Percentiles rank a stretch among this genome's conserved stretches.
Conservation (phyloP, 768 basidiomycete species). For the Chalciporus pseudorubinellus region DNA sequence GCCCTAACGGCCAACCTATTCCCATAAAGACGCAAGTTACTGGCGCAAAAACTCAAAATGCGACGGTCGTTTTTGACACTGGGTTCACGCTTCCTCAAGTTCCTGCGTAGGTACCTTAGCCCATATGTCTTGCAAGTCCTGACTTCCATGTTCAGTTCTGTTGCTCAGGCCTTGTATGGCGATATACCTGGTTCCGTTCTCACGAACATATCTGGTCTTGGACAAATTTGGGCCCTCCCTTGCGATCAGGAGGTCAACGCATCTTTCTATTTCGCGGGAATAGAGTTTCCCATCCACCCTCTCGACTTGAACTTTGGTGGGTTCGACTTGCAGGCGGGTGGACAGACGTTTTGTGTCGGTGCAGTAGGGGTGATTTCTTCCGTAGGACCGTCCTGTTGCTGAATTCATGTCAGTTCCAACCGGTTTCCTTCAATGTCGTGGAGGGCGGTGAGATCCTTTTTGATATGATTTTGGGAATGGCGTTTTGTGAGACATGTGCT, state of each 20-base stretch:
- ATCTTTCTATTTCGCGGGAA: constrained; percentile 60
- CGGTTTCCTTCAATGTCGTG: constrained; percentile 50
- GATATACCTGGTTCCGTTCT: constrained; percentile 52
- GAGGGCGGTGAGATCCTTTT: constrained; percentile 26
- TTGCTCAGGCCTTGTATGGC: constrained; percentile 63
- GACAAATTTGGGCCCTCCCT: constrained; percentile 58
- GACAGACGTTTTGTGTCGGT: constrained; percentile 37
- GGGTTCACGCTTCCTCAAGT: constrained; percentile 70
- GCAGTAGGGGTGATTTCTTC: constrained; percentile 36
- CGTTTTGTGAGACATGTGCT: constrained; percentile 47
- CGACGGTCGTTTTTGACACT: constrained; percentile 65
- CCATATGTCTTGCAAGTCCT: constrained; percentile 13
- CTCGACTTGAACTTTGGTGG: constrained; percentile 48
- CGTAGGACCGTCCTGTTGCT: not conserved
- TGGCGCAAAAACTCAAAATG: constrained; percentile 41
- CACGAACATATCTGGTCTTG: constrained; percentile 36
- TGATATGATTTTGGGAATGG: constrained; percentile 73
- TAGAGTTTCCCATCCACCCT: constrained; percentile 60
- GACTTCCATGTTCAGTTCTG: constrained; percentile 33
- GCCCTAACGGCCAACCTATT: constrained; percentile 55
- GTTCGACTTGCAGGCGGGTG: constrained; percentile 16
- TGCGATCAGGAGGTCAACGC: constrained; percentile 63
- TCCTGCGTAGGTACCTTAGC: constrained; percentile 37
- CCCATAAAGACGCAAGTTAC: constrained; percentile 45
- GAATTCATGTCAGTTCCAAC: constrained; percentile 56